These are phyloP conservation scores for Pichia membranifaciens DNA, from an alignment of 805 yeast species.

Conservation along the genomic window DNA sequence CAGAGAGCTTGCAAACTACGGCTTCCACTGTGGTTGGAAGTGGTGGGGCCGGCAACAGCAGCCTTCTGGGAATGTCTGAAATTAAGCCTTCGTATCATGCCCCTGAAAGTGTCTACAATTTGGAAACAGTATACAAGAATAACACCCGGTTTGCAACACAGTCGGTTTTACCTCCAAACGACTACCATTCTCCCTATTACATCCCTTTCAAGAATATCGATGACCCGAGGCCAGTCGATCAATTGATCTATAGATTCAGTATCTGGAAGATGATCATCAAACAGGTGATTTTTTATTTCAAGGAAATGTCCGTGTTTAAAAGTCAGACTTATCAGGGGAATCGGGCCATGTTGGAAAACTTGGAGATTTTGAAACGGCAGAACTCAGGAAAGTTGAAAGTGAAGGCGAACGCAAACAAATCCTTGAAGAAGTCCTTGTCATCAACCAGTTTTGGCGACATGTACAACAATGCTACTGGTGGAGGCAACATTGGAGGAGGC, in stretches of 20 bases:
- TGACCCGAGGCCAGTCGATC: conserved; percentile 40
- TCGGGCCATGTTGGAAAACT: conserved; percentile 46
- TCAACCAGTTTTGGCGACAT: conserved; percentile 14
- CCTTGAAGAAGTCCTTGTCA: conserved; percentile 21
- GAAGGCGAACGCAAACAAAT: conserved; percentile 20
- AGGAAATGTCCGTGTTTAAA: conserved; percentile 45
- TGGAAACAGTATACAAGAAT: conserved; percentile 14
- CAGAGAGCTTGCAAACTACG: not conserved
- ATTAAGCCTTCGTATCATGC: not conserved
- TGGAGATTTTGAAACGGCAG: conserved; percentile 26
- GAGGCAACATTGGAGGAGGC: too few relatives aligned
- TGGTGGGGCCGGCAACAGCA: not conserved
- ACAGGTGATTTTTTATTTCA: conserved; percentile 46
- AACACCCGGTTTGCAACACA: conserved; percentile 18
- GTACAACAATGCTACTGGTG: not conserved
- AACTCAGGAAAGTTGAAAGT: conserved; percentile 27
- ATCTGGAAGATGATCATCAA: conserved; percentile 54
- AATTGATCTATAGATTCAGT: conserved; percentile 46
- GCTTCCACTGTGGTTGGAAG: not conserved
- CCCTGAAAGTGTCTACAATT: conserved; percentile 9
- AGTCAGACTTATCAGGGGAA: conserved; percentile 41
- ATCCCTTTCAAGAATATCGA: conserved; percentile 26
- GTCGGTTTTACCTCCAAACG: conserved; percentile 27
- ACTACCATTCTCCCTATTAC: conserved; percentile 33
- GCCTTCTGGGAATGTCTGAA: not conserved